phyloP scores from a whole-genome alignment of 176 grass and related monocot genomes.

The Pharus latifolius region DNA sequence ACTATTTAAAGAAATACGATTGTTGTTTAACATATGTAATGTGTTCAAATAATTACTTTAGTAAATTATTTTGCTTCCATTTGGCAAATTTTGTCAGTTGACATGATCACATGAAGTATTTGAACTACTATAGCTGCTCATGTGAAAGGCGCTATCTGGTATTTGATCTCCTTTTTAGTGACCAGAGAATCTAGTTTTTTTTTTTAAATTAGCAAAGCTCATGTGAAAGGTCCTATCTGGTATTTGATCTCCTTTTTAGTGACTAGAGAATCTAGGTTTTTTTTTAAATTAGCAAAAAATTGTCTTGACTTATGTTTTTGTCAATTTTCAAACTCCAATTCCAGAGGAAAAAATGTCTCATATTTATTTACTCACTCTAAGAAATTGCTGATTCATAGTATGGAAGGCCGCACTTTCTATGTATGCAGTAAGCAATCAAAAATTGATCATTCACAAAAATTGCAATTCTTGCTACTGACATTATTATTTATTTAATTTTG shows the following conservation, averaged over 20 bases:
- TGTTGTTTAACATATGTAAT: too few relatives aligned
- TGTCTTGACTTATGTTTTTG: not conserved
- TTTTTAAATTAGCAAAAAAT: not conserved
- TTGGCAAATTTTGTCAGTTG: too few relatives aligned
- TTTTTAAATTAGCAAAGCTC: not conserved
- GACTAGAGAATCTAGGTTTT: not conserved
- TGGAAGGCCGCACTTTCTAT: not conserved
- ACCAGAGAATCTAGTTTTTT: not conserved
- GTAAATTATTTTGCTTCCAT: too few relatives aligned
- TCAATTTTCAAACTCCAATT: not conserved
- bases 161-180: not conserved
- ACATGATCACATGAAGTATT: too few relatives aligned
- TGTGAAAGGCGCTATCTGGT: not conserved
- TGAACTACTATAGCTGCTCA: too few relatives aligned
- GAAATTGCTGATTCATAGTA: not conserved
- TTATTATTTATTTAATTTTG: not conserved
- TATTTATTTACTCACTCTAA: not conserved
- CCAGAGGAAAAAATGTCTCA: not conserved
- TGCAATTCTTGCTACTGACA: not conserved
- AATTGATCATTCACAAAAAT: not conserved
- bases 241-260: not conserved
- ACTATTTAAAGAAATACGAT: too few relatives aligned
- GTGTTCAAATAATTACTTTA: too few relatives aligned
- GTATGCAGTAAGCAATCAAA: not conserved
- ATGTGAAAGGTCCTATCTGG: not conserved